These are phyloP conservation scores for Rhizoclosmatium globosum DNA, from an alignment of 192 early-diverging fungal genomes.

Conservation along the genomic window DNA sequence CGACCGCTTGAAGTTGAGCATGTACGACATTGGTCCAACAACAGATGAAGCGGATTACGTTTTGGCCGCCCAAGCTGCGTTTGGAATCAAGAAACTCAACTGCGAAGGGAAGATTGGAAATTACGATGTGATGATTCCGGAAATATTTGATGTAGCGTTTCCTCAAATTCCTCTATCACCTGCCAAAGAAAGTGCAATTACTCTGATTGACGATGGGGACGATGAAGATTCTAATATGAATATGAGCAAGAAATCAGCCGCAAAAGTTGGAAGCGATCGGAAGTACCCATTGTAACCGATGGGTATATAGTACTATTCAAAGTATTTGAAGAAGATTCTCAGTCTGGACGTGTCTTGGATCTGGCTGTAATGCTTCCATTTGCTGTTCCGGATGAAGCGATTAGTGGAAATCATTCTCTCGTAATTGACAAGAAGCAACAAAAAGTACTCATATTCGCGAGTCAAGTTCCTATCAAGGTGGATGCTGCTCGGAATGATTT, in stretches of 20 bases:
- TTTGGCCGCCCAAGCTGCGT: constrained; percentile 16
- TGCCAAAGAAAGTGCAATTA: background rate
- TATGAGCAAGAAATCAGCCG: background rate
- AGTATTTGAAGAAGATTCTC: constrained; percentile 2
- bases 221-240: background rate
- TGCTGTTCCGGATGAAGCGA: background rate
- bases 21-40: constrained; percentile 16
- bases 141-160: background rate
- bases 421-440: constrained; percentile 5
- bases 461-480: background rate
- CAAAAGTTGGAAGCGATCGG: background rate
- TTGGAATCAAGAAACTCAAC: constrained; percentile 8
- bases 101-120: background rate
- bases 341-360: constrained; percentile 12
- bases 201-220: background rate
- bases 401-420: background rate
- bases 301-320: constrained; percentile 22
- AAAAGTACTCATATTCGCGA: background rate
- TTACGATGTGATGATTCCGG: background rate
- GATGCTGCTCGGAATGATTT: background rate
- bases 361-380: constrained; percentile 18
- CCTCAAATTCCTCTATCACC: background rate
- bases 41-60: constrained; percentile 17
- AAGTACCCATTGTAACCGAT: background rate
- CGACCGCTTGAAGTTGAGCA: constrained; percentile 63